Percentiles rank a stretch among this genome's conserved stretches.
Evolutionary conservation across 345 rosid species (phyloP).

Genomic region (Rhodamnia argentea): DNA sequence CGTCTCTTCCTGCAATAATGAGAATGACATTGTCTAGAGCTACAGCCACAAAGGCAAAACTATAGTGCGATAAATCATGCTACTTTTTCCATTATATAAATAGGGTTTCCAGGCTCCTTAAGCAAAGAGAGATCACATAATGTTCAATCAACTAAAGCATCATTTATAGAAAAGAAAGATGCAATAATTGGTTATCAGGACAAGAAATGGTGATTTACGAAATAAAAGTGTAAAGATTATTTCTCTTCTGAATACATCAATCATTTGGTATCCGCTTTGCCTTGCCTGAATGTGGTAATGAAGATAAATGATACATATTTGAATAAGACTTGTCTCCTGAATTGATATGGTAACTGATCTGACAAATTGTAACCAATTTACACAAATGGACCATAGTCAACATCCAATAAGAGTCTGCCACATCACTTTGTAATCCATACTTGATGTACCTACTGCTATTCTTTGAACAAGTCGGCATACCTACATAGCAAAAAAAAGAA

Average conservation of each 20-base stretch:
- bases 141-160: background rate
- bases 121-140: background rate
- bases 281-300: background rate
- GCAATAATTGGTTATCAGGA: background rate
- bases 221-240: background rate
- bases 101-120: background rate
- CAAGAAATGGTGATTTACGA: background rate
- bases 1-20: constrained; percentile 41
- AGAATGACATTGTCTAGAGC: background rate
- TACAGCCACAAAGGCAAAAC: background rate
- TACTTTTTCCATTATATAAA: background rate
- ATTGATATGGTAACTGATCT: background rate
- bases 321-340: background rate
- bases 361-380: background rate
- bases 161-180: background rate
- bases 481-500: background rate
- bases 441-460: background rate
- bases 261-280: background rate
- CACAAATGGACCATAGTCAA: background rate
- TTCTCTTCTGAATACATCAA: background rate
- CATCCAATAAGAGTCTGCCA: background rate
- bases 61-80: background rate
- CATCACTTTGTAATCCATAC: background rate
- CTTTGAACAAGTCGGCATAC: background rate
- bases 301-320: background rate